Conservation (phyloP, 108 stramenopile genomes). For the Chaetoceros tenuissimus region DNA sequence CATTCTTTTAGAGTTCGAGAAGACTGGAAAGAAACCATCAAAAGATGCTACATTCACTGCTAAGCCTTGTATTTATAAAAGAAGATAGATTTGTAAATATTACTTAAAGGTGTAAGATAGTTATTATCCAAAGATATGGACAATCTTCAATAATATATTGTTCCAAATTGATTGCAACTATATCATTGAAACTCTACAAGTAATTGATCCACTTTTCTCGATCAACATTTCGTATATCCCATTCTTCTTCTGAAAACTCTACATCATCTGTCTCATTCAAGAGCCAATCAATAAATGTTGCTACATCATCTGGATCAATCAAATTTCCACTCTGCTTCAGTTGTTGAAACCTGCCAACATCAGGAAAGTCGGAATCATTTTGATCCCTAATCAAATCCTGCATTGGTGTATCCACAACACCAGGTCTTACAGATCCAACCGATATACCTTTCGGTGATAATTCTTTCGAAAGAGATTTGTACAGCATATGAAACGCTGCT, state of each 20-base stretch:
- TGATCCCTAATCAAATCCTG: constrained; percentile 47
- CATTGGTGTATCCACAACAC: constrained; percentile 69
- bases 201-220: neutral
- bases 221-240: neutral
- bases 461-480: constrained; percentile 35
- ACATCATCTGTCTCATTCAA: neutral
- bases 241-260: neutral
- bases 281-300: neutral
- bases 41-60: constrained; percentile 49
- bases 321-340: neutral
- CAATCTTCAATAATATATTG: too few relatives aligned
- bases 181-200: neutral
- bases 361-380: constrained; percentile 30
- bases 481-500: constrained; percentile 58
- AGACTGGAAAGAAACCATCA: constrained; percentile 62
- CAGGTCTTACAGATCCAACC: constrained; percentile 45
- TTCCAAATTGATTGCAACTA: neutral
- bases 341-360: neutral
- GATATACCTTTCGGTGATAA: constrained; percentile 25
- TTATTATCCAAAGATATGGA: too few relatives aligned
- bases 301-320: neutral
- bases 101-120: too few relatives aligned
- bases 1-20: constrained; percentile 72
- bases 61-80: constrained; percentile 86
- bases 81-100: constrained; percentile 37